phyloP scores from a whole-genome alignment of 2,329 filamentous ascomycete species.

The Colletotrichum lentis region DNA sequence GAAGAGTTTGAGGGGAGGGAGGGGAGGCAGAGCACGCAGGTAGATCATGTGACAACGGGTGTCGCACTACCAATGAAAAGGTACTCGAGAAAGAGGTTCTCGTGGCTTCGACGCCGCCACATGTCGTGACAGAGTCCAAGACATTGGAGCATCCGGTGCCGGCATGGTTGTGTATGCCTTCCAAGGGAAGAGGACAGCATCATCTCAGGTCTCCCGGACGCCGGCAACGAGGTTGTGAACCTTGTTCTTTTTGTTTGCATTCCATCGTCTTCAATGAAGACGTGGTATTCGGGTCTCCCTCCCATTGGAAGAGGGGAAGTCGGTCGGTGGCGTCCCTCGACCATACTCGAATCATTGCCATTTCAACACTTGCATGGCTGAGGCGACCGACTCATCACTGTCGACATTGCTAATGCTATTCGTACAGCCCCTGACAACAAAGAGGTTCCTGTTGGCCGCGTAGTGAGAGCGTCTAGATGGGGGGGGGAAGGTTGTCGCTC shows the following conservation, averaged over 20 bases:
- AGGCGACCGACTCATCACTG: too few relatives aligned
- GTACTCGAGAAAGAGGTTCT: background rate
- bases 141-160: background rate
- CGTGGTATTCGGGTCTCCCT: background rate
- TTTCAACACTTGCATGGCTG: too few relatives aligned
- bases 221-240: background rate
- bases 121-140: background rate
- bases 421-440: too few relatives aligned
- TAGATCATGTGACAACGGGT: background rate
- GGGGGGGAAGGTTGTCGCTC: background rate
- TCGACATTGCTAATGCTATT: background rate
- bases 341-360: too few relatives aligned
- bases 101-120: background rate
- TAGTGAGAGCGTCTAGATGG: background rate
- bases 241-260: too few relatives aligned
- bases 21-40: background rate
- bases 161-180: background rate
- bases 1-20: background rate
- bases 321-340: too few relatives aligned
- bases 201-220: background rate
- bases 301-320: background rate
- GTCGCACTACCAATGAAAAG: background rate
- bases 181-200: background rate
- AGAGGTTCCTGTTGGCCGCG: background rate
- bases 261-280: background rate